Percentiles rank a stretch among this genome's conserved stretches.
Conservation (phyloP, 345 rosid genomes). For the Triadica sebifera region DNA sequence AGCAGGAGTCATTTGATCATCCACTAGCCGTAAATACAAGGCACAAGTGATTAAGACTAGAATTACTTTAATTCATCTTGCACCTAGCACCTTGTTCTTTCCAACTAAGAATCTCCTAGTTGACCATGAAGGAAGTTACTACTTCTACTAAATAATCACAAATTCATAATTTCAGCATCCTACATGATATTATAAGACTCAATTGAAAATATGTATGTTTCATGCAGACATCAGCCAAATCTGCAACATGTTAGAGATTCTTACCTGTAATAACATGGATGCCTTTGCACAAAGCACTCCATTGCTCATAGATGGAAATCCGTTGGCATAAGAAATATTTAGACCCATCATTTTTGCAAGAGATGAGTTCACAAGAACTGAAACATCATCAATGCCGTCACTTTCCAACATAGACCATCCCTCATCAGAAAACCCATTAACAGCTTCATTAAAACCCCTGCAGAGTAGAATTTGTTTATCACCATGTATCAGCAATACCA, state of each 20-base stretch:
- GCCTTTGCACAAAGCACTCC: conserved; percentile 95
- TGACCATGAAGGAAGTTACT: not conserved
- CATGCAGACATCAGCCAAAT: not conserved
- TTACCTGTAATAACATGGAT: conserved; percentile 95
- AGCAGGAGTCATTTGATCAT: not conserved
- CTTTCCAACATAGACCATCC: conserved; percentile 95
- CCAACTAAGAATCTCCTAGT: not conserved
- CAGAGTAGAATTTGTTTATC: not conserved
- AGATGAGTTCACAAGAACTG: conserved; percentile 89
- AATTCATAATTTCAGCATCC: not conserved
- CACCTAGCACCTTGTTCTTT: not conserved
- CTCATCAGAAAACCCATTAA: conserved; percentile 93
- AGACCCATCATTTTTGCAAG: conserved; percentile 90
- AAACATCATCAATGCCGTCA: conserved; percentile 94
- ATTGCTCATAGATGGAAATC: conserved; percentile 75
- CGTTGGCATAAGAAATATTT: conserved; percentile 72
- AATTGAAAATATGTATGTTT: not conserved
- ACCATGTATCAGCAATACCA: conserved; percentile 11
- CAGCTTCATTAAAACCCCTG: conserved; percentile 97
- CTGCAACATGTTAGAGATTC: conserved; percentile 9
- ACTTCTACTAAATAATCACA: no score
- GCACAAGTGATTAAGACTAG: not conserved
- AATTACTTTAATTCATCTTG: not conserved
- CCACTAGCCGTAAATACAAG: not conserved
- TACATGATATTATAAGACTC: no score